Base-by-base conservation (phyloP, 2,329 filamentous ascomycete genomes). In the Emericellopsis cladophorae region DNA sequence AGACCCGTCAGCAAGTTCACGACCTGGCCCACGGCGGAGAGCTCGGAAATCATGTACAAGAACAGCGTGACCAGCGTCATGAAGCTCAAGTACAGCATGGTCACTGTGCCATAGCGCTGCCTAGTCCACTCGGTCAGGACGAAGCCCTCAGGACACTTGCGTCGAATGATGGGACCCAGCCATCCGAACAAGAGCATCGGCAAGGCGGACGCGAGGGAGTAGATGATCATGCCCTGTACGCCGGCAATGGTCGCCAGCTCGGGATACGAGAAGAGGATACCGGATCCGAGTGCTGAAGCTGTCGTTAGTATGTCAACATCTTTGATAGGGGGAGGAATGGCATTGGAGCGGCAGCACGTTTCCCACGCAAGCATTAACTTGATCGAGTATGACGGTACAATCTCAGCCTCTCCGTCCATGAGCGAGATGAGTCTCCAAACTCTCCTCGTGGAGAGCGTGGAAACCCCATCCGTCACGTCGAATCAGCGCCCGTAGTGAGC, bases 291-390 rank as follows among this genome's bases (percentile, higher is more conserved):
- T 51, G 80, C 85, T 92, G 60, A 51, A 56, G 34, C 31, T 39
- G 41, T 29, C 18, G 41, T 42, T 23, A 42, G 31, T 51, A 53
- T 56, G 60, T 74, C 61, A 38, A 16, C 23, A n/a, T 47, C 51
- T 52, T 41, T 46, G 48, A 41, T 50, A 50, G 46, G 48, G 45
- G 43, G 41, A 46, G 49, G 46, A 36, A 48, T 40, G 43, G 45
- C 29, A 38, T 59, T 61, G 67, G 77, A 86, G 84, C 84, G 84
- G 84, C 84, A 89, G 83, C 84, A 90, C 85, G 74, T 89, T 90
- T 84, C 85, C 81, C 85, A 90, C 85, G 85, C 85, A 92, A 92
- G 85, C 82, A 88, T 90, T 92, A 90, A 85, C 85, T 92, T 92
- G 85, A 85, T 92, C 85, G 84, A 90, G 84, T 90, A 80, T 83